Evolutionary conservation across 2,329 filamentous ascomycete genomes (phyloP).

Genomic region (Diatrype stigma): DNA sequence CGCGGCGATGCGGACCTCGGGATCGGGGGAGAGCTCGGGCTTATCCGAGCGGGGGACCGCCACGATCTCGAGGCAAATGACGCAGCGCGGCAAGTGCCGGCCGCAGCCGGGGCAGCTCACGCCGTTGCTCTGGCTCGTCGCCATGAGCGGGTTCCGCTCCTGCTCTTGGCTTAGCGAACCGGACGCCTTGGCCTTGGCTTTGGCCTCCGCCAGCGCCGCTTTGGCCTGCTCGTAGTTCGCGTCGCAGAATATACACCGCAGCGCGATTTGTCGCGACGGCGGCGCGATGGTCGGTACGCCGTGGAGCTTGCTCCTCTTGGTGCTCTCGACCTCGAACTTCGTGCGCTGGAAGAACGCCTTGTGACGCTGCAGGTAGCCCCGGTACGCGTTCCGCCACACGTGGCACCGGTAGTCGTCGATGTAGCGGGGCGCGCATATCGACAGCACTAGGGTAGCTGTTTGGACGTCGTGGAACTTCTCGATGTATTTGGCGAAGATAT

Average conservation of each 20-base stretch:
- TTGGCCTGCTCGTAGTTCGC: conserved; percentile 50
- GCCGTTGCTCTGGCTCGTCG: conserved; percentile 54
- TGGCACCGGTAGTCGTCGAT: conserved; percentile 72
- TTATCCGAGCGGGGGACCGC: conserved; percentile 59
- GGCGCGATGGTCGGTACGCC: conserved; percentile 61
- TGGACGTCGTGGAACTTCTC: conserved; percentile 74
- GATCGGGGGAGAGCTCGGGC: conserved; percentile 48
- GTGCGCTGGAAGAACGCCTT: conserved; percentile 70
- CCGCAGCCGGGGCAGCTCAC: conserved; percentile 65
- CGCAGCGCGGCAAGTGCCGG: conserved; percentile 62
- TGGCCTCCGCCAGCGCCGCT: conserved; percentile 5
- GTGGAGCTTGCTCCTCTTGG: conserved; percentile 61
- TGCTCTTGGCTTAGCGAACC: conserved; percentile 8
- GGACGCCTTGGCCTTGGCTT: background rate
- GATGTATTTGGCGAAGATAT: conserved; percentile 72
- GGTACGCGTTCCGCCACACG: conserved; percentile 69
- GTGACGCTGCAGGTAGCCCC: conserved; percentile 68
- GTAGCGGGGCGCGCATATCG: conserved; percentile 70
- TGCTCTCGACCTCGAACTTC: conserved; percentile 74
- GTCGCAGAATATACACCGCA: conserved; percentile 76
- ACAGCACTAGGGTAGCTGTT: conserved; percentile 70
- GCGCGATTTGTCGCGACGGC: conserved; percentile 64
- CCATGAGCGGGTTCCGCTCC: conserved; percentile 51
- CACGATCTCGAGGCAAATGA: conserved; percentile 63
- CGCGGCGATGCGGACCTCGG: conserved; percentile 43